A percentile compares a stretch with the other conserved stretches of the same genome.
phyloP scores from a whole-genome alignment of 2,329 filamentous ascomycete species.

The Ophiostoma sp. region DNA sequence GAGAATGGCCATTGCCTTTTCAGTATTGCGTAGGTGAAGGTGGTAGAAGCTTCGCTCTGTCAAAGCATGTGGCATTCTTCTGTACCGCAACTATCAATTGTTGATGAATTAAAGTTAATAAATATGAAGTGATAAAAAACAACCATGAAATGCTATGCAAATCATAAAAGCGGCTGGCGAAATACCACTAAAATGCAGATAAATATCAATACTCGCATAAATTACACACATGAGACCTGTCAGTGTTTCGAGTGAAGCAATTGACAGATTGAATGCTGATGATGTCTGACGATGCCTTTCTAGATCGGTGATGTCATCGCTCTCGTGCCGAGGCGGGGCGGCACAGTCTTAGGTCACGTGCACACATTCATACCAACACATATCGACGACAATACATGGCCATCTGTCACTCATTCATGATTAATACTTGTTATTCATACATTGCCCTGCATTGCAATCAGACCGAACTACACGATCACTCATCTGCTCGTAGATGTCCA shows the following conservation, averaged over 20 bases:
- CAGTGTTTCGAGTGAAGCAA: background rate
- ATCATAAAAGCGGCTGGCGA: too few species aligned
- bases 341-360: background rate
- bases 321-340: background rate
- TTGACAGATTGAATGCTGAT: background rate
- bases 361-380: background rate
- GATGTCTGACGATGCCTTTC: background rate
- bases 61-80: too few species aligned
- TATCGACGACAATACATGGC: background rate
- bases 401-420: background rate
- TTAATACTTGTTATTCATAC: background rate
- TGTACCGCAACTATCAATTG: too few species aligned
- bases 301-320: constrained; percentile 20
- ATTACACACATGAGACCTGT: too few species aligned
- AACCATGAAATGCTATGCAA: too few species aligned
- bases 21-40: too few species aligned
- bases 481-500: constrained; percentile 34
- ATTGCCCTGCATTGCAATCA: too few species aligned
- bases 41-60: too few species aligned
- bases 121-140: too few species aligned
- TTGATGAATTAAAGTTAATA: too few species aligned
- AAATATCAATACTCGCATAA: too few species aligned
- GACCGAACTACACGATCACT: background rate
- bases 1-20: background rate
- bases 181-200: too few species aligned